Evolutionary conservation across 495 filamentous ascomycete species (phyloP), one percentile per base, ranked within the genome.

Genomic region (Podospora pseudopauciseta): DNA sequence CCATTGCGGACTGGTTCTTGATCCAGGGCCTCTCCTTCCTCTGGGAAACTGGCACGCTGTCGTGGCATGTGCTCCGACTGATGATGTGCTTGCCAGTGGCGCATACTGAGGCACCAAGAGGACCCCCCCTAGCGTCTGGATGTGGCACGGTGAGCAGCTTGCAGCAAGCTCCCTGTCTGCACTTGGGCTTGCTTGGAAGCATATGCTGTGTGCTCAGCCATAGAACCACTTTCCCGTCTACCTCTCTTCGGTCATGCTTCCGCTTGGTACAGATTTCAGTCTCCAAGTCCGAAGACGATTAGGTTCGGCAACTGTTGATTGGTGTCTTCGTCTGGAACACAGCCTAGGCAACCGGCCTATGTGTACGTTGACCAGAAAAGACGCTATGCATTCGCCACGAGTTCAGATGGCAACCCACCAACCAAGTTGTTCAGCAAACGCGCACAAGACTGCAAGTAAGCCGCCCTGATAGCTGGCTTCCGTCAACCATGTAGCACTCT

Each of bases 141-240:
- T 65, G 68, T 70, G 68, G 68, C 68, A 70, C 68, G 26, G 60
- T 59, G 65, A 67, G 57, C 65, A 61, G 39, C 53, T 55, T 70
- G 65, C 60, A 53, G 28, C 54, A 32, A 32, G 61, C 39, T 63
- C 49, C 67, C 55, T 18, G 5, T 39, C 56, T 65, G 67, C 68
- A 39, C 13, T 59, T 56, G 19, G 26, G 15, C 65, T 19, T 60
- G 61, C 56, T 20, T 56, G 68, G 60, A 63, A 62, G n/a, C 49
- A 20, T 6, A n/a, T 55, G 64, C 27, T 16, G 30, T 16, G 61
- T 20, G 23, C 55, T 58, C 9, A 20, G 13, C 55, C 16, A 58
- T 13, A 20, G 55, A 16, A 5, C 39, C 39, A 49, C 15, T 13
- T 13, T 49, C 13, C 39, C 23, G 18, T 23, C 7, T 20, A 5